Percentiles rank a stretch among this genome's conserved stretches.
These are phyloP conservation scores for Chaetomium strumarium DNA, from an alignment of 2,329 filamentous ascomycete genomes.

Conservation along the genomic window DNA sequence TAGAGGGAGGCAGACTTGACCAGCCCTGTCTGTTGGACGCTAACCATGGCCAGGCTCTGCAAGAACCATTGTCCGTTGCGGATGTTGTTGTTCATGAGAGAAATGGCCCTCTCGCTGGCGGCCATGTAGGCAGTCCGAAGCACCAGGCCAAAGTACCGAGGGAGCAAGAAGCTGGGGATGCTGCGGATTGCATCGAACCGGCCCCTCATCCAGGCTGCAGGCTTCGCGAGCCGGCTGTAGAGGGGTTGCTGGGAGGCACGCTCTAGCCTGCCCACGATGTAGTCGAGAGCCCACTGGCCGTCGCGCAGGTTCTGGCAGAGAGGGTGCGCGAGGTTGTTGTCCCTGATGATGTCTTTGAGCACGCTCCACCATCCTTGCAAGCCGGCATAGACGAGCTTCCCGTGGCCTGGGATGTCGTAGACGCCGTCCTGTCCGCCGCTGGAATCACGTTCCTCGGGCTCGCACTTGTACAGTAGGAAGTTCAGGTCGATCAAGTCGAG, in stretches of 20 bases:
- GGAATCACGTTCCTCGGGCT: slow-evolving; percentile 76
- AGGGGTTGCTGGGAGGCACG: slow-evolving; percentile 58
- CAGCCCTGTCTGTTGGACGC: slow-evolving; percentile 81
- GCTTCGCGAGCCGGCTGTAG: slow-evolving; percentile 57
- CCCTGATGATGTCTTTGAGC: slow-evolving; percentile 72
- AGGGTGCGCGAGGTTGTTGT: slow-evolving; percentile 89
- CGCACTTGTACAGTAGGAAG: slow-evolving; percentile 83
- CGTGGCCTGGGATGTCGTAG: slow-evolving; percentile 79
- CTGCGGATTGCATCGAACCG: slow-evolving; percentile 80
- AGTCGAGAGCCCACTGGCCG: slow-evolving; percentile 89
- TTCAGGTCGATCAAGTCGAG: slow-evolving; percentile 80
- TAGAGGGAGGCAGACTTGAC: slow-evolving; percentile 88
- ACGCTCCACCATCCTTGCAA: slow-evolving; percentile 99
- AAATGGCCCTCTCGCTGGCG: slow-evolving; percentile 69
- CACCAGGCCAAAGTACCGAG: slow-evolving; percentile 87
- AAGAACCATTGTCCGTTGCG: slow-evolving; percentile 81
- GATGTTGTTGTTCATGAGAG: slow-evolving; percentile 72
- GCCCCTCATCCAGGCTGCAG: slow-evolving; percentile 72
- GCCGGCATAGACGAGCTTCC: slow-evolving; percentile 85
- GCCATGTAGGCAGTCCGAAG: slow-evolving; percentile 83
- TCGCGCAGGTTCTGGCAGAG: slow-evolving; percentile 88
- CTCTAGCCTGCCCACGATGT: slow-evolving; percentile 72
- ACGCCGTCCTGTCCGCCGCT: slow-evolving; percentile 78
- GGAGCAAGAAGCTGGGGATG: slow-evolving; percentile 83
- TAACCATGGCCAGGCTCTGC: slow-evolving; percentile 83